Percentiles rank a stretch among this genome's conserved stretches.
Conservation (phyloP, 169 alveolate genomes). For the Cytauxzoon felis region DNA sequence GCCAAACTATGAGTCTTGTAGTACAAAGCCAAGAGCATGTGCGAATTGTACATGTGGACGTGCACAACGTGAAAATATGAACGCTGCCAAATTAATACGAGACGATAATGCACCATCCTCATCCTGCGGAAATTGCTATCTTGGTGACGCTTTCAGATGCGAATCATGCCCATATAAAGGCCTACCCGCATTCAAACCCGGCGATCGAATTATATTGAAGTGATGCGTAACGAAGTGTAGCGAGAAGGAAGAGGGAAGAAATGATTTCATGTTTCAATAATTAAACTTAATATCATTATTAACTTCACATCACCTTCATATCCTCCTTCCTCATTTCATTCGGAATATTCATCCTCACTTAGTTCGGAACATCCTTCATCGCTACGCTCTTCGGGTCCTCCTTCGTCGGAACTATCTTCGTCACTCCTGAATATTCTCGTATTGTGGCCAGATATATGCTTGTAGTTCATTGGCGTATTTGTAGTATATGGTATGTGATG, state of each 20-base stretch:
- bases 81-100: slow-evolving; percentile 73
- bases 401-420: no score
- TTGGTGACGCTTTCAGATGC: slow-evolving; percentile 95
- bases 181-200: slow-evolving; percentile 92
- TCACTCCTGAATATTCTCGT: slow-evolving; percentile 69
- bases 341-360: no score
- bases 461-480: slow-evolving; percentile 94
- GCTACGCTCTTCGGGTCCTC: no score
- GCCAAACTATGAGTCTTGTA: slow-evolving; percentile 72
- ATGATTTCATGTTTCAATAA: no score
- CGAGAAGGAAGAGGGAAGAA: no score
- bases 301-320: no score
- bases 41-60: slow-evolving; percentile 93
- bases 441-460: slow-evolving; percentile 86
- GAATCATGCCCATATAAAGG: slow-evolving; percentile 91
- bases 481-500: slow-evolving; percentile 91
- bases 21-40: slow-evolving; percentile 89
- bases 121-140: slow-evolving; percentile 88
- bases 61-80: slow-evolving; percentile 77
- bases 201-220: slow-evolving; percentile 77
- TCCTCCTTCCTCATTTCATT: no score
- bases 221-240: no score
- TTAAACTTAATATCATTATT: no score
- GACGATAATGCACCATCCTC: slow-evolving; percentile 79
- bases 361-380: no score